Base-by-base conservation (phyloP, 352 stramenopile genomes). In the Phytophthora kernoviae region DNA sequence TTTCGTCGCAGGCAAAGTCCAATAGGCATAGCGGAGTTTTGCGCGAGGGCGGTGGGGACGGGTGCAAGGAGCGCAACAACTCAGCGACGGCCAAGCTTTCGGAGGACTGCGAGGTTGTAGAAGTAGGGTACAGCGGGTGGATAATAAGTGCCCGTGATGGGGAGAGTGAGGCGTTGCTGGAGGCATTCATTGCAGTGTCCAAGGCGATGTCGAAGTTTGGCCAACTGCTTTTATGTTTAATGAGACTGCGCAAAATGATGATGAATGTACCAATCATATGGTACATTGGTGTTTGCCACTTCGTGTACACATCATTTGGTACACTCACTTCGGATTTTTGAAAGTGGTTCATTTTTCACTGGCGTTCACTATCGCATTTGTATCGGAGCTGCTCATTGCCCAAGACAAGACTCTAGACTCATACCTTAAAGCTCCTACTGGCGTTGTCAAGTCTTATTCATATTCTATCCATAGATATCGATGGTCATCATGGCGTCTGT, bases 1-100 rank as follows among this genome's bases (percentile, higher is more conserved):
- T 91, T 45, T 93, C 84, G 51, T 93, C 84, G 56, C 84, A 93
- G 9, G 82, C 82, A 56, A 72, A 86, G 66, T 93, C 80, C 20
- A 93, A 59, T 41, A 93, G 70, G 24, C 66, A 56, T 11, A 65
- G 64, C n/a, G 45, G 36, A 0, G n/a, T n/a, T n/a, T n/a, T n/a
- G n/a, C 15, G 62, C 22, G 61, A 68, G 6, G 37, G 17, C 74
- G 51, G 67, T 37, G 8, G 39, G 48, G 33, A 18, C 6, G n/a
- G n/a, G n/a, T n/a, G n/a, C n/a, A 34, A 41, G 18, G n/a, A 18
- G 14, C 45, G 75, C 55, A 62, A 79, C 70, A n/a, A 44, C 15
- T 54, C 60, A 70, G 46, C 54, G 63, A 63, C 18, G 68, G 56
- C 72, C 73, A 85, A 76, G 21, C 57, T 62, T 51, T 76, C 58